A percentile compares a stretch with the other conserved stretches of the same genome.
Evolutionary conservation across 257 asterid species (phyloP).

Genomic region (Eucommia ulmoides): DNA sequence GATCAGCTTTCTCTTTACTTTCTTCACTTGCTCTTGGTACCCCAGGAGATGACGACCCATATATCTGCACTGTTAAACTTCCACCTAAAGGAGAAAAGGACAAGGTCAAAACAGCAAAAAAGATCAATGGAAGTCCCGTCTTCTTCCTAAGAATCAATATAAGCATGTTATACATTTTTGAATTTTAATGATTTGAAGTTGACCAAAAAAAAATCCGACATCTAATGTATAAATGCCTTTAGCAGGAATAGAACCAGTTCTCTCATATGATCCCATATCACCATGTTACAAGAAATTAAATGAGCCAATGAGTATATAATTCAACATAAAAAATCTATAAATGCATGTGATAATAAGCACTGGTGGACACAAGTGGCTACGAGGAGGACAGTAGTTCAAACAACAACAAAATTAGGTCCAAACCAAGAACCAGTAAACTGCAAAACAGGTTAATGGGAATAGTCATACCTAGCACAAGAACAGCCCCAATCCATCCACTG

Average conservation of each 20-base stretch:
- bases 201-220: not conserved
- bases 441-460: no score
- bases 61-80: conserved; percentile 37
- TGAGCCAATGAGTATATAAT: no score
- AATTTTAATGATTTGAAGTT: not conserved
- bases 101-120: no score
- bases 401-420: not conserved
- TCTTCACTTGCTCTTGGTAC: conserved; percentile 10
- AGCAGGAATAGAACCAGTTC: no score
- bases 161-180: not conserved
- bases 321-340: not conserved
- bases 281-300: not conserved
- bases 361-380: not conserved
- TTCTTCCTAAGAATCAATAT: no score
- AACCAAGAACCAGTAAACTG: not conserved
- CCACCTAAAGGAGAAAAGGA: no score
- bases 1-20: conserved; percentile 7
- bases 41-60: conserved; percentile 13
- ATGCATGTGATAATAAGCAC: not conserved
- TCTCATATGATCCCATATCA: not conserved
- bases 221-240: no score
- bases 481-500: conserved; percentile 69
- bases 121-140: no score
- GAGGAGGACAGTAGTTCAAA: not conserved
- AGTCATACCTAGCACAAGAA: conserved; percentile 40